These are phyloP conservation scores for Adansonia gregorii DNA, from an alignment of 441 rosid genomes.

Conservation along the genomic window DNA sequence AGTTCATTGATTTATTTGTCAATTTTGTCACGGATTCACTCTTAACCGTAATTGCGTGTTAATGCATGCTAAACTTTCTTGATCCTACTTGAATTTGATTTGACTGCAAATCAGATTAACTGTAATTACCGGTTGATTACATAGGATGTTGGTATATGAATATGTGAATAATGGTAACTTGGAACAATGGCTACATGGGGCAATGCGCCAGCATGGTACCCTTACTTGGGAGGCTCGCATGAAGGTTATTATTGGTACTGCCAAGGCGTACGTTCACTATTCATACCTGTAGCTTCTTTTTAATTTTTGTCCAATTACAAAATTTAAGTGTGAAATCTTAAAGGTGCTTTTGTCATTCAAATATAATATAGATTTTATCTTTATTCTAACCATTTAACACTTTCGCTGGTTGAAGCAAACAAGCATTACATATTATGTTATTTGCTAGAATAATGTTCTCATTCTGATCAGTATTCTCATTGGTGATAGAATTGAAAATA, in stretches of 20 bases:
- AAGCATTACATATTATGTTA: not conserved
- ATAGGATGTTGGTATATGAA: conserved; percentile 78
- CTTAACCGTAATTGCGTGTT: not conserved
- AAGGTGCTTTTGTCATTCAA: not conserved
- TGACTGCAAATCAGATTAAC: conserved; percentile 22
- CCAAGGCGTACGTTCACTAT: conserved; percentile 67
- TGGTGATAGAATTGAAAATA: not conserved
- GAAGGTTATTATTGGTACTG: conserved; percentile 70
- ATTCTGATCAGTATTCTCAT: not conserved
- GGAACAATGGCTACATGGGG: conserved; percentile 82
- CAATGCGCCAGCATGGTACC: conserved; percentile 51
- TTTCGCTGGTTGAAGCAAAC: not conserved
- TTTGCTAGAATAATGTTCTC: not conserved
- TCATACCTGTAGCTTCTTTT: conserved; percentile 6
- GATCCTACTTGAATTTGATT: not conserved
- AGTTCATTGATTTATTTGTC: conserved; percentile 4
- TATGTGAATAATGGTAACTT: conserved; percentile 82
- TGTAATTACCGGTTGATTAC: not conserved
- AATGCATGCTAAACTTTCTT: not conserved
- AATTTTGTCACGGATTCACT: not conserved
- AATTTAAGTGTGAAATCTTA: too few relatives aligned
- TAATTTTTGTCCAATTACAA: not conserved
- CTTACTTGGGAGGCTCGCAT: conserved; percentile 86
- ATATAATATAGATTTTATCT: not conserved
- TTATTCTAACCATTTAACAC: not conserved